A percentile compares a stretch with the other conserved stretches of the same genome.
phyloP scores from a whole-genome alignment of 805 yeast genomes.

The Ogataea allantospora region DNA sequence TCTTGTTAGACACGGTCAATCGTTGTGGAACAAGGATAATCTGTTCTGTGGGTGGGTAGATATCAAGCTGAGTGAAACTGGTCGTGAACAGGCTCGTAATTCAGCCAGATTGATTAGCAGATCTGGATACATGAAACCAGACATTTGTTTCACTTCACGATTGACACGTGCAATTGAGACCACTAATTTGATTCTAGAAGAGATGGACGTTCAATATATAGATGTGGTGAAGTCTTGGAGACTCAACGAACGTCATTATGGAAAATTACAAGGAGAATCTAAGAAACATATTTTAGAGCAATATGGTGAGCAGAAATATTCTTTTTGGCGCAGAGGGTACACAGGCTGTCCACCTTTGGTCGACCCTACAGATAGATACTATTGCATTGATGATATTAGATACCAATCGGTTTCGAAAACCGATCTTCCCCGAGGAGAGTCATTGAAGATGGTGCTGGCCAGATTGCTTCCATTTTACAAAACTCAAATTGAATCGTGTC shows the following conservation, averaged over 20 bases:
- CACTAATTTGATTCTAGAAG: conserved; percentile 60
- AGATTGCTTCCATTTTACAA: conserved; percentile 63
- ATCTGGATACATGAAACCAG: conserved; percentile 43
- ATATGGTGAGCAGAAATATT: conserved; percentile 72
- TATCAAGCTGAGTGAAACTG: conserved; percentile 64
- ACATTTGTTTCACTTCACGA: conserved; percentile 67
- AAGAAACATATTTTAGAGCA: conserved; percentile 62
- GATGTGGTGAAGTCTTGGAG: conserved; percentile 71
- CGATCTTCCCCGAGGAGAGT: conserved; percentile 68
- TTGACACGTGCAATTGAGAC: conserved; percentile 75
- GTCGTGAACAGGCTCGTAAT: conserved; percentile 62
- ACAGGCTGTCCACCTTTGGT: conserved; percentile 65
- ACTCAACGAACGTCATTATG: conserved; percentile 82
- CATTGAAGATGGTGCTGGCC: conserved; percentile 66
- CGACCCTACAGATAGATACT: conserved; percentile 38
- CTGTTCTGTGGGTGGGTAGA: conserved; percentile 87
- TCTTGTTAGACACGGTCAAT: conserved; percentile 79
- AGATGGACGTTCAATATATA: conserved; percentile 47
- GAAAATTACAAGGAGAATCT: conserved; percentile 74
- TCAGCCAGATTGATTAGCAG: conserved; percentile 60
- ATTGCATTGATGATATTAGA: conserved; percentile 39
- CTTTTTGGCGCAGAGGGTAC: conserved; percentile 77
- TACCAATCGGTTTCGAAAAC: conserved; percentile 43
- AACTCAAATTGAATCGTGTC: conserved; percentile 47
- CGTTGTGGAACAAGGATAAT: conserved; percentile 73